A percentile compares a stretch with the other conserved stretches of the same genome.
phyloP scores from a whole-genome alignment of 495 filamentous ascomycete species.

The Neurospora pannonica region DNA sequence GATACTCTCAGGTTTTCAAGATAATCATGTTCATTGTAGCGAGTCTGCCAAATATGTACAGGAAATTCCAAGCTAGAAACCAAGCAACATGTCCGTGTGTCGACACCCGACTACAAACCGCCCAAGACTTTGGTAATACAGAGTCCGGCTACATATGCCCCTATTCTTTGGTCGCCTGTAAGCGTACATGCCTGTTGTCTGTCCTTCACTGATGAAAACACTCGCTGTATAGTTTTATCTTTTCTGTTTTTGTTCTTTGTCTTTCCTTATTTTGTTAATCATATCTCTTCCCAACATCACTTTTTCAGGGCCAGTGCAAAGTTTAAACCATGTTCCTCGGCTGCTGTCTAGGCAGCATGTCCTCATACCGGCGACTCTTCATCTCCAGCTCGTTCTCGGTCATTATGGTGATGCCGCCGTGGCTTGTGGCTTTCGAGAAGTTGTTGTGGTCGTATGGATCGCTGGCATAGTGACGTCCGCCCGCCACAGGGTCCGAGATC shows the following conservation, averaged over 20 bases:
- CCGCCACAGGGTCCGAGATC: conserved; percentile 35
- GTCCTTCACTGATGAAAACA: neutral
- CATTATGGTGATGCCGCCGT: neutral
- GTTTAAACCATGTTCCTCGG: conserved; percentile 36
- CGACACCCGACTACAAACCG: neutral
- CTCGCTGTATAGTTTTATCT: neutral
- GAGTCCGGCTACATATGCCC: neutral
- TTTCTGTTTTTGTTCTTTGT: neutral
- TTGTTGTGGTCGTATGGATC: conserved; percentile 22
- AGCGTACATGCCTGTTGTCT: neutral
- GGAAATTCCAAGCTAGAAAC: neutral
- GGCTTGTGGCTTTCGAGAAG: conserved; percentile 16
- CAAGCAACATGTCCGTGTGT: neutral
- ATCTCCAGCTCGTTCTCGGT: conserved; percentile 26
- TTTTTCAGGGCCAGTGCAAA: neutral
- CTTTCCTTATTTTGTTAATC: neutral
- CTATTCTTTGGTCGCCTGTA: neutral
- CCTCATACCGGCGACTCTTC: conserved; percentile 36
- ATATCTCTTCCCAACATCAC: neutral
- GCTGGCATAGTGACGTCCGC: conserved; percentile 15
- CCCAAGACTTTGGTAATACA: neutral
- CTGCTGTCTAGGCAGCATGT: conserved; percentile 32
- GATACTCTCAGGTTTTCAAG: neutral
- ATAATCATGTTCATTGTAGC: neutral
- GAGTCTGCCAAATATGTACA: neutral